phyloP scores from a whole-genome alignment of 768 basidiomycete species.

The Tulasnella calospora region DNA sequence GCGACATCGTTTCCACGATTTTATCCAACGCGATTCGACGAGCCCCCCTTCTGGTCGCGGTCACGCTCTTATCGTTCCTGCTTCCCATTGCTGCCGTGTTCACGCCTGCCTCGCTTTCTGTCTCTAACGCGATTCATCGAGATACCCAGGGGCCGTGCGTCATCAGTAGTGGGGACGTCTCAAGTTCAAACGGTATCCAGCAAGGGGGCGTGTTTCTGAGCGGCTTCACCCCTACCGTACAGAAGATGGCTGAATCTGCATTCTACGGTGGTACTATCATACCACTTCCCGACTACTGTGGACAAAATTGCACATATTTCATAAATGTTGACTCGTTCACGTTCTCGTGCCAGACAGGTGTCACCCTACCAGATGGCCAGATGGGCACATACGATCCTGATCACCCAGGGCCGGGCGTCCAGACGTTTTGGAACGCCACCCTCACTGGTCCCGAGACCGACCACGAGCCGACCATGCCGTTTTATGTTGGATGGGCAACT shows the following conservation, averaged over 20 bases:
- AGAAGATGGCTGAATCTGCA: neutral
- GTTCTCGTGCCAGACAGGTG: neutral
- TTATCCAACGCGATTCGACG: neutral
- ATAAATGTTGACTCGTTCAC: neutral
- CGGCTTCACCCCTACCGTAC: neutral
- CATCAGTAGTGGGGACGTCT: neutral
- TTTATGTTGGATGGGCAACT: neutral
- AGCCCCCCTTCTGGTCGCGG: neutral
- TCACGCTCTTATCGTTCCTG: neutral
- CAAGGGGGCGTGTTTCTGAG: neutral
- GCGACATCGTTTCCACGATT: neutral
- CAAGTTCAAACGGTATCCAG: neutral
- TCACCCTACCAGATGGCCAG: neutral
- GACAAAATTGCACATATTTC: neutral
- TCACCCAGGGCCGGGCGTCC: neutral
- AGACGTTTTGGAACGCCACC: neutral
- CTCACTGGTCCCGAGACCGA: neutral
- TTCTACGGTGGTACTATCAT: neutral
- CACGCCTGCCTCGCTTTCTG: neutral
- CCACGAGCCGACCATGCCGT: neutral
- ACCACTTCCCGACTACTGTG: neutral
- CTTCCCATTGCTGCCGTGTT: neutral
- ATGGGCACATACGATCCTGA: neutral
- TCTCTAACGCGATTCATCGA: neutral
- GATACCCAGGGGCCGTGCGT: neutral